Percentiles rank a stretch among this genome's conserved stretches.
Evolutionary conservation across 75 land plant genomes (phyloP).

Genomic region (Pinus tabuliformis): DNA sequence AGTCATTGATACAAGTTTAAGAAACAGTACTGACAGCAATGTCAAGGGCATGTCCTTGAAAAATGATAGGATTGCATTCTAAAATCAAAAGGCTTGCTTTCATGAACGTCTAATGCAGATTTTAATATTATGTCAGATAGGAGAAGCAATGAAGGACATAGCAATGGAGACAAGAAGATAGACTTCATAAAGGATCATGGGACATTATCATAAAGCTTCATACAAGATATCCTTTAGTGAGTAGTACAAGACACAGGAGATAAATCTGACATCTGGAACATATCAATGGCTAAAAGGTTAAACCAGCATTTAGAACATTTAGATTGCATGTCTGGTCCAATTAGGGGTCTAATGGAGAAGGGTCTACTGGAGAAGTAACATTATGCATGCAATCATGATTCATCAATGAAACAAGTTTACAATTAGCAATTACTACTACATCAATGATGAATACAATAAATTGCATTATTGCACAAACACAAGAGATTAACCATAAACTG

Average conservation of each 20-base stretch:
- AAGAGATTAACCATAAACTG: too few species aligned
- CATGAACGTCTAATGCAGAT: not conserved
- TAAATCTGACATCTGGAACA: not conserved
- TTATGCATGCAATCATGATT: too few species aligned
- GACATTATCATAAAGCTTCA: not conserved
- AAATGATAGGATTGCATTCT: not conserved
- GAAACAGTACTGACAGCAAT: not conserved
- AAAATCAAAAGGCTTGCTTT: not conserved
- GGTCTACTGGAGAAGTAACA: not conserved
- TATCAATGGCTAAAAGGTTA: not conserved
- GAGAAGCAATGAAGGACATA: not conserved
- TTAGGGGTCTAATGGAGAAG: not conserved
- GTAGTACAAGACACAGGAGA: too few species aligned
- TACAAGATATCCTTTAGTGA: not conserved
- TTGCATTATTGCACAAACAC: too few species aligned
- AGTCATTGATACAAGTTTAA: not conserved
- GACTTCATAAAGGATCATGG: not conserved
- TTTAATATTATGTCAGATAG: too few species aligned
- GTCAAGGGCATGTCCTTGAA: not conserved
- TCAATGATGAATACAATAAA: too few species aligned
- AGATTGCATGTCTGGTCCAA: not conserved
- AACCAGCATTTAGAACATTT: not conserved
- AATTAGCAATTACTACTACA: too few species aligned
- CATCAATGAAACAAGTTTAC: too few species aligned
- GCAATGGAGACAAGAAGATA: not conserved